A percentile compares a stretch with the other conserved stretches of the same genome.
Conservation (phyloP, 2,329 filamentous ascomycete genomes). For the Arachnomyces sp. region DNA sequence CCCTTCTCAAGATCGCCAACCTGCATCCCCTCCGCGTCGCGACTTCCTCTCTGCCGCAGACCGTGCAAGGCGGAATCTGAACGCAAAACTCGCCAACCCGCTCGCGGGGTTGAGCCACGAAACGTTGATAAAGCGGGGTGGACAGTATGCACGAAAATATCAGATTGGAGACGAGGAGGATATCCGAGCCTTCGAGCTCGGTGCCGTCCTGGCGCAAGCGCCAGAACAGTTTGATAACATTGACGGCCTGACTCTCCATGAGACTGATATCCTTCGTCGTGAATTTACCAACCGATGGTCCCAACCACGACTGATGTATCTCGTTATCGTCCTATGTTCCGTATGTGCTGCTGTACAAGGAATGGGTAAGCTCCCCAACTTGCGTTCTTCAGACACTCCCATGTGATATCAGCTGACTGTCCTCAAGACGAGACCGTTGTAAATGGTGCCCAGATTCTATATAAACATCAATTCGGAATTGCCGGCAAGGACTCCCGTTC, state of each 20-base stretch:
- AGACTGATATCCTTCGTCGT: constrained; percentile 48
- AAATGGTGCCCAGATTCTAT: constrained; percentile 61
- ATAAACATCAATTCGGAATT: constrained; percentile 54
- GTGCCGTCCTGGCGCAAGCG: constrained; percentile 51
- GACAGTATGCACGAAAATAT: constrained; percentile 50
- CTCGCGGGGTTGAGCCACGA: constrained; percentile 41
- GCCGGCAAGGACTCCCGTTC: constrained; percentile 38
- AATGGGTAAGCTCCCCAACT: constrained; percentile 42
- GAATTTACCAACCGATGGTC: constrained; percentile 62
- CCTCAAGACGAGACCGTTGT: constrained; percentile 57
- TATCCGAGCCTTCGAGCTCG: constrained; percentile 51
- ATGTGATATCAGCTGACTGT: constrained; percentile 10
- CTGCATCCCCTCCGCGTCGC: too few species aligned
- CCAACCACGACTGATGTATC: constrained; percentile 57
- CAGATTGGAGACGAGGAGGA: constrained; percentile 49
- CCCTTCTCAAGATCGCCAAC: too few species aligned
- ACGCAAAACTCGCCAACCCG: constrained; percentile 48
- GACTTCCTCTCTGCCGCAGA: constrained; percentile 28
- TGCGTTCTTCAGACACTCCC: background rate
- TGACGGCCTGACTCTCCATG: constrained; percentile 48
- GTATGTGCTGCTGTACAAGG: constrained; percentile 62
- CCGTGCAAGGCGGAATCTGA: constrained; percentile 32
- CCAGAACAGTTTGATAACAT: constrained; percentile 44
- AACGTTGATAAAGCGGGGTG: constrained; percentile 49
- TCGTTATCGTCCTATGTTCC: constrained; percentile 59